Base-by-base conservation (phyloP, 768 basidiomycete genomes). In the Pleurotus pulmonarius region DNA sequence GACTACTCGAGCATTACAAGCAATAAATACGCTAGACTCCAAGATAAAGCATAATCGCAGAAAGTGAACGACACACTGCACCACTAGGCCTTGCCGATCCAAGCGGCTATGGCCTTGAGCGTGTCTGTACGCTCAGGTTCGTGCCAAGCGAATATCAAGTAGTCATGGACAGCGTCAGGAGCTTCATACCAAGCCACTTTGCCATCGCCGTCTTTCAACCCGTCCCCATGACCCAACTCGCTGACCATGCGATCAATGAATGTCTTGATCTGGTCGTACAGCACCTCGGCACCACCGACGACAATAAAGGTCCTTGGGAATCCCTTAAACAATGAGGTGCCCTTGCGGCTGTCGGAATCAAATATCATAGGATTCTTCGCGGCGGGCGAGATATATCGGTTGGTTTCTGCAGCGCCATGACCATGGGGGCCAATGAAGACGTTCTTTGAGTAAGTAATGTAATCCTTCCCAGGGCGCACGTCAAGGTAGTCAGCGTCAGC, bases 281-380 rank as follows among this genome's bases (percentile, higher is more conserved):
- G 59, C 7, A 80, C 65, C 64, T 88, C 86, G 3, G 79, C 80
- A 4, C 78, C 81, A 13, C 86, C 86, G 4, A 73, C 75, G 5
- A 76, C 71, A 44, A 88, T 76, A 65, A 85, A 85, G 0, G 85
- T 86, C 18, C 76, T 70, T 1, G 87, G 86, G 67, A 83, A 88
- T 15, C 75, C 78, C 38, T 67, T 73, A 67, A 87, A 88, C 53
- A 70, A 63, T 9, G 77, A 69, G 3, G 62, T 49, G 24, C 38
- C 38, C 22, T 53, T 43, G 5, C 24, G 39, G 13, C n/a, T 44
- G 20, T 44, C 8, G 22, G 34, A 41, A 37, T 53, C 29, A 20
- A 39, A 25, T 25, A 70, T 59, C 6, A 64, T 61, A 1, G 75
- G 70, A 45, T 76, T 64, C 24, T 73, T 60, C 15, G 81, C 83